phyloP scores from a whole-genome alignment of 441 rosid species.

The Cnidoscolus chayamansa region DNA sequence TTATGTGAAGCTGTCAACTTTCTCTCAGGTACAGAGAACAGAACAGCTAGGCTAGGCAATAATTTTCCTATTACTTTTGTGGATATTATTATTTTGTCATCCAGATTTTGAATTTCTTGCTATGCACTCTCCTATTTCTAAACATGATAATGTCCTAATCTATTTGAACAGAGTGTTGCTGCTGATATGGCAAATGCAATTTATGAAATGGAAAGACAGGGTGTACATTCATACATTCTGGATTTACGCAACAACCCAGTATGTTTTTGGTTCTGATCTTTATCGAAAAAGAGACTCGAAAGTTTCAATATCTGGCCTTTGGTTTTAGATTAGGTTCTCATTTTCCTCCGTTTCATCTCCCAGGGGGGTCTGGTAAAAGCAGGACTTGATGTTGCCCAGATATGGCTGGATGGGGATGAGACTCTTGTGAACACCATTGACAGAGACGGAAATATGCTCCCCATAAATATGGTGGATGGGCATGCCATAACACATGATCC shows the following conservation, averaged over 20 bases:
- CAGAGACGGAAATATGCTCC: slow-evolving; percentile 67
- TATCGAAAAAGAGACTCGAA: not conserved
- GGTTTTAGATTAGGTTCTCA: slow-evolving; percentile 2
- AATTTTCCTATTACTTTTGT: not conserved
- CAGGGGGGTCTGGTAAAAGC: slow-evolving; percentile 94
- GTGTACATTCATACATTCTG: slow-evolving; percentile 71
- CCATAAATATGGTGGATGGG: slow-evolving; percentile 69
- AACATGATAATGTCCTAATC: not conserved
- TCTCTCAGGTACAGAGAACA: slow-evolving; percentile 60
- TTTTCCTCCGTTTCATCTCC: slow-evolving; percentile 15
- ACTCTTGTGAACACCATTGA: slow-evolving; percentile 81
- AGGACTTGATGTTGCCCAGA: slow-evolving; percentile 83
- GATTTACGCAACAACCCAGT: slow-evolving; percentile 90
- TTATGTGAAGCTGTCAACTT: slow-evolving; percentile 66
- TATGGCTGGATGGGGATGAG: slow-evolving; percentile 91
- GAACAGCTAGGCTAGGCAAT: not conserved
- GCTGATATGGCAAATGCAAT: slow-evolving; percentile 65
- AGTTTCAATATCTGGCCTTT: not conserved
- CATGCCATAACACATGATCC: slow-evolving; percentile 85
- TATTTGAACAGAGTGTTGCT: slow-evolving; percentile 65
- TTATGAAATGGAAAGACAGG: slow-evolving; percentile 70
- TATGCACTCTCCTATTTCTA: not conserved
- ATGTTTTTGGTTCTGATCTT: slow-evolving; percentile 18
- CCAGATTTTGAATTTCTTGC: not conserved
- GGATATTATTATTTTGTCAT: not conserved